Percentiles rank a stretch among this genome's conserved stretches.
phyloP scores from a whole-genome alignment of 441 rosid species.

The Isatis lusitanica region DNA sequence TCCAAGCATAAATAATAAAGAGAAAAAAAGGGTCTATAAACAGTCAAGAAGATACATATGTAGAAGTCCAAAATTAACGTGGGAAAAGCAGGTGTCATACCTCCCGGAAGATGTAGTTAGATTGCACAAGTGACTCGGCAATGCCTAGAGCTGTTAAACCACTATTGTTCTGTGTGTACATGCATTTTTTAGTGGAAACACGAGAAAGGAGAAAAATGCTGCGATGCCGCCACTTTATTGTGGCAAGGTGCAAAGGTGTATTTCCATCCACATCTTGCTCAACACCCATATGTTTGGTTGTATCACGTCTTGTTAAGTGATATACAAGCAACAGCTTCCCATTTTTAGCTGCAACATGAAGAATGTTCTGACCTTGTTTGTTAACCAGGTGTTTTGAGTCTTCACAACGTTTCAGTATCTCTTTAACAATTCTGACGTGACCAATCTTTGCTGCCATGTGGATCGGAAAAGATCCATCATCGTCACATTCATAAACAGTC shows the following conservation, averaged over 20 bases:
- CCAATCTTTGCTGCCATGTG: background rate
- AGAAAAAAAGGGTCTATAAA: background rate
- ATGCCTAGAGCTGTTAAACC: background rate
- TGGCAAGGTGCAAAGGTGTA: constrained; percentile 10
- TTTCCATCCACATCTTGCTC: constrained; percentile 29
- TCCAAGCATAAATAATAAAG: background rate
- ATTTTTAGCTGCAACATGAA: background rate
- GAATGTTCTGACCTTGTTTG: constrained; percentile 8
- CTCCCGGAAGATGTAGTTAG: background rate
- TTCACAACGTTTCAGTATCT: background rate
- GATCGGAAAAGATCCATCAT: constrained; percentile 21
- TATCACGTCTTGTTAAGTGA: no score
- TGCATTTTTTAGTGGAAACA: background rate
- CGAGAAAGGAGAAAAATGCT: background rate
- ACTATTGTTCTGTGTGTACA: background rate
- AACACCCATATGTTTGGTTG: background rate
- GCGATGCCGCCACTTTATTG: background rate
- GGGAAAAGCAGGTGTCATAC: background rate
- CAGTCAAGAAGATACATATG: background rate
- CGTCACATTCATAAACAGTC: background rate
- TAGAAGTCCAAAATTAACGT: background rate
- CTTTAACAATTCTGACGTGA: background rate
- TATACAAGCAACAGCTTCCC: background rate
- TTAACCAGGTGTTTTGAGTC: background rate
- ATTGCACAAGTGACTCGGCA: background rate